phyloP scores from a whole-genome alignment of 2,329 filamentous ascomycete species.

The Pseudocercospora pini-densiflorae region DNA sequence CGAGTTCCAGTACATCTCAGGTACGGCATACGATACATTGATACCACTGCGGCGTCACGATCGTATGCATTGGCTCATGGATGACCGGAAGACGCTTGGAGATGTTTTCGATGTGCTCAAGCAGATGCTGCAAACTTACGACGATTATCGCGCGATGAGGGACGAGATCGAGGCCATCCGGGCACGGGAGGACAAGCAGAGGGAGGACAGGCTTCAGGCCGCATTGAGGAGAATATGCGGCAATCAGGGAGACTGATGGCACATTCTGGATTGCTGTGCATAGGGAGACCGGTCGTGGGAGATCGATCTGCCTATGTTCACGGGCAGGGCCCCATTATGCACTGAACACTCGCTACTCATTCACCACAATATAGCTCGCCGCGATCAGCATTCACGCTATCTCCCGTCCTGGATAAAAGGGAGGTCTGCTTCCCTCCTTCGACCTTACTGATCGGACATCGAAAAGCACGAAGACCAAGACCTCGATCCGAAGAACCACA shows the following conservation, averaged over 20 bases:
- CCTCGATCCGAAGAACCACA: not conserved
- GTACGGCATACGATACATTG: not conserved
- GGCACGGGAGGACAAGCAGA: not conserved
- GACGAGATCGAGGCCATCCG: not conserved
- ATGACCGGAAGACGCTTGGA: not conserved
- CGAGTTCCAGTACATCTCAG: constrained; percentile 5
- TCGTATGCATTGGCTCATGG: not conserved
- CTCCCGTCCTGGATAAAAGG: not conserved
- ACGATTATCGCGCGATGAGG: not conserved
- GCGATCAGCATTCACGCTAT: not conserved
- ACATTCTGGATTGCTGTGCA: not conserved
- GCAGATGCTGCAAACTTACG: constrained; percentile 1
- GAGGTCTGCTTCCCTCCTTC: not conserved
- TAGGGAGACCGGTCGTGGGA: not conserved
- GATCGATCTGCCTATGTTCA: not conserved
- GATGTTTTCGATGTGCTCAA: not conserved
- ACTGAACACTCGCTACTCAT: not conserved
- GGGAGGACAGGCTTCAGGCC: not conserved
- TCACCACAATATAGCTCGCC: not conserved
- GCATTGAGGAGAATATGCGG: constrained; percentile 2
- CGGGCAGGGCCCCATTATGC: not conserved
- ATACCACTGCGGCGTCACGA: constrained; percentile 4
- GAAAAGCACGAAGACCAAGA: not conserved
- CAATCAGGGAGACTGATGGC: not conserved
- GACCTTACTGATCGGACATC: not conserved